These are phyloP conservation scores for Sclerotinia borealis DNA, from an alignment of 2,329 filamentous ascomycete species.

Conservation along the genomic window DNA sequence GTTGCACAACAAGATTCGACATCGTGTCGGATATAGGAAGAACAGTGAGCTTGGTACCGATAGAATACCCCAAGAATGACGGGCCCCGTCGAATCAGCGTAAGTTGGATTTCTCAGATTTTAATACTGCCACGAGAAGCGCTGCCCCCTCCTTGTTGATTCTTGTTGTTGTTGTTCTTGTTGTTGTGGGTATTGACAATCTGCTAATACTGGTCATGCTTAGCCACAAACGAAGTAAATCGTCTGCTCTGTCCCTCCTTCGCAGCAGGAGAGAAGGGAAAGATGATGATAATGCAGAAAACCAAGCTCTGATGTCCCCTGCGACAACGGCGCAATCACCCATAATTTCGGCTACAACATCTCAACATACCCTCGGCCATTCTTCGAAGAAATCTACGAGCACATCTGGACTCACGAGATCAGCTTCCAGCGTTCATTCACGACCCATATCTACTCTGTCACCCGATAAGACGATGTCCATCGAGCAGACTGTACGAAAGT, in stretches of 20 bases:
- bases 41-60: background rate
- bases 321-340: conserved; percentile 24
- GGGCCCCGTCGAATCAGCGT: background rate
- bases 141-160: background rate
- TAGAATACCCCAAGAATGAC: background rate
- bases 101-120: background rate
- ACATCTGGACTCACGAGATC: conserved; percentile 29
- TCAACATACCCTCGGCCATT: conserved; percentile 23
- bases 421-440: background rate
- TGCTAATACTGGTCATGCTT: background rate
- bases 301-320: conserved; percentile 23
- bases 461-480: conserved; percentile 47
- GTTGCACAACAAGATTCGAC: background rate
- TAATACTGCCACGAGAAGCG: background rate
- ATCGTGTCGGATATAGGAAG: background rate
- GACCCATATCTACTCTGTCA: conserved; percentile 17
- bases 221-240: conserved; percentile 47
- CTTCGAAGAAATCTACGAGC: conserved; percentile 26
- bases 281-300: conserved; percentile 31
- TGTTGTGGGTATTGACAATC: background rate
- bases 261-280: conserved; percentile 38
- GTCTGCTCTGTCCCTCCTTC: conserved; percentile 47
- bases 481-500: conserved; percentile 90
- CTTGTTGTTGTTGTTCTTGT: background rate
- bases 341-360: conserved; percentile 20